Evolutionary conservation across 2,329 filamentous ascomycete genomes (phyloP), one percentile per base, ranked within the genome.

Genomic region (Metarhizium robertsii): DNA sequence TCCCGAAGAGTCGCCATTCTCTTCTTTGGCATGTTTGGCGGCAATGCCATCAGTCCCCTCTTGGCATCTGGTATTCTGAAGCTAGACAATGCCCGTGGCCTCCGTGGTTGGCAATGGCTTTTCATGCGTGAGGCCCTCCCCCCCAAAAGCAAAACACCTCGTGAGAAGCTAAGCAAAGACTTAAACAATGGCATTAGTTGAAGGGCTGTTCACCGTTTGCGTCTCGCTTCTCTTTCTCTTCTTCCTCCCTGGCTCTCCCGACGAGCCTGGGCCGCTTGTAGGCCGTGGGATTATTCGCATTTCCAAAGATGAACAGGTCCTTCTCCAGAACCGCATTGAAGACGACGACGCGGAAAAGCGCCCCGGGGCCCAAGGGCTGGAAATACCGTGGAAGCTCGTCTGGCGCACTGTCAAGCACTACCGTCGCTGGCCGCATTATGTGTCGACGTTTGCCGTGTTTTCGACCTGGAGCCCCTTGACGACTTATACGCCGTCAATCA

Each of bases 11-110:
- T 82, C 16, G 83, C 83, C 2, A 72, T 85, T 20, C 75, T 88
- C 7, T 88, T 88, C 66, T 82, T 83, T 0, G 87, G 86, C 0
- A 83, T 83, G 0, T 73, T 89, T 32, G 79, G 90, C 29, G 86
- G 83, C 0, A 85, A 86, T 6, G 86, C 87, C 1, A 90, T 90
- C 62, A 86, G 84, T 0, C 86, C 85, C 2, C 68, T 85, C 8
- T 79, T 86, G 46, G 76, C 80, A 2, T 81, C 81, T 0, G 83
- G 86, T 6, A 87, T 91, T 4, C 54, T 83, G 80, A 0, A 72
- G 74, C n/a, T 91, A 74, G 76, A 86, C 57, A 76, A 80, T 2
- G 59, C 56, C 0, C 70, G 69, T 79, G 85, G 84, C 0, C 67
- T 85, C 2, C 77, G 74, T 0, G 83, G 83, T 1, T 88, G 84